Base-by-base conservation (phyloP, 495 filamentous ascomycete species). In the Penicillium argentinense region DNA sequence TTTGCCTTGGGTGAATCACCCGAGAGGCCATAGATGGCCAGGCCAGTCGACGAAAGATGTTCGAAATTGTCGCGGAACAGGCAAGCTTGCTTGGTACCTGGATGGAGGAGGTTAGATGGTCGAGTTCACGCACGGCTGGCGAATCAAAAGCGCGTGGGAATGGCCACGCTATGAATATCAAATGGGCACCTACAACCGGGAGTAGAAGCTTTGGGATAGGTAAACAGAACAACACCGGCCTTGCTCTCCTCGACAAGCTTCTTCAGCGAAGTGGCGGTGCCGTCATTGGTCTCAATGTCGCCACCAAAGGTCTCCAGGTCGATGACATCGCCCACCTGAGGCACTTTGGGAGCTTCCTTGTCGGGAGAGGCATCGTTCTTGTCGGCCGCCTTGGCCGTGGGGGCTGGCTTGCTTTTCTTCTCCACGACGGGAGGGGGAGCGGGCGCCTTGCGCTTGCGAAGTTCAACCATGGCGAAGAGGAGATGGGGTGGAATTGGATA, bases 171-270 rank as follows among this genome's bases (percentile, higher is more conserved):
- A n/a, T 13, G 29, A 11, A 34, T 13, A 22, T 8, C 5, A 38
- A 39, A 9, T 23, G 17, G 25, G 5, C 23, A 80, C 89, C 80
- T 84, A 96, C 93, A 98, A 45, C 95, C 93, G 21, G 88, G 88
- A 21, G 93, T 98, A 9, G 87, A 92, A 47, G 93, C 93, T 74
- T 87, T 95, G 23, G 93, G 93, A 62, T 97, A 98, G 25, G 90
- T 96, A 65, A 98, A 97, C 23, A 98, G 66, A 12, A 95, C 87
- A 17, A 97, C 87, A 16, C 93, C 92, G 39, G 77, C 75, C 69
- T 89, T 84, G 74, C 90, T 92, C 52, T 84, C 78, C 30, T 88
- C 86, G 12, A 97, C 81, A 18, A 98, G 79, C 42, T 75, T 74
- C 68, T 85, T 80, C 40, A 98, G 72, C 1, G 80, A 91, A 9